These are phyloP conservation scores for Candida insectalens DNA, from an alignment of 805 yeast species.

Conservation along the genomic window DNA sequence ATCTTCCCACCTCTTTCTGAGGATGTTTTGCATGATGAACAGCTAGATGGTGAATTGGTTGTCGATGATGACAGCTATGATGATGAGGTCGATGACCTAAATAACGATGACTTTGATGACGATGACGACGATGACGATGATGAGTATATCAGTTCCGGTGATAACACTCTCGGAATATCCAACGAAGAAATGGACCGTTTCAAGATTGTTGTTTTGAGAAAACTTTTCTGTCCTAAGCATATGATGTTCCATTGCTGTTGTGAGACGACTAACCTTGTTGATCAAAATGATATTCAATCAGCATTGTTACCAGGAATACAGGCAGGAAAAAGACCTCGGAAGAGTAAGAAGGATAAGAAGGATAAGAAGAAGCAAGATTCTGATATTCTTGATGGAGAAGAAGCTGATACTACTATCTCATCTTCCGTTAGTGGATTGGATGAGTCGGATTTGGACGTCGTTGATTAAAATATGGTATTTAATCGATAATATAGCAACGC, in stretches of 20 bases:
- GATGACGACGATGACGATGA: conserved; percentile 3
- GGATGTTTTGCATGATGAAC: not conserved
- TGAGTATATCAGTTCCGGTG: conserved; percentile 2
- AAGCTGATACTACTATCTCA: no score
- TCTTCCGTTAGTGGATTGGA: no score
- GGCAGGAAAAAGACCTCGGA: no score
- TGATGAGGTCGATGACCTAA: conserved; percentile 1
- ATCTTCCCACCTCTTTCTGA: not conserved
- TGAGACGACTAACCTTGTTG: not conserved
- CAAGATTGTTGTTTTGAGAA: conserved; percentile 12
- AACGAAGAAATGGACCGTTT: conserved; percentile 19
- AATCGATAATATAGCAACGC: no score
- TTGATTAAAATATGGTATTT: no score
- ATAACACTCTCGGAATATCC: conserved; percentile 10
- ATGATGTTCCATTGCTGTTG: conserved; percentile 16
- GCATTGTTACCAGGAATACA: no score
- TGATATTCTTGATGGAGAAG: no score
- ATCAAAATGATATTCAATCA: no score
- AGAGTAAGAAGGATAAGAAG: no score
- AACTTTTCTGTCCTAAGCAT: conserved; percentile 19
- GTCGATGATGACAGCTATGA: not conserved
- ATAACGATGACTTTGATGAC: conserved; percentile 1
- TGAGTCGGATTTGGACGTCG: not conserved
- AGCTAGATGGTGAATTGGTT: not conserved
- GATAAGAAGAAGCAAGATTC: no score